phyloP scores from a whole-genome alignment of 768 basidiomycete species.

The Candolleomyces eurysporus region DNA sequence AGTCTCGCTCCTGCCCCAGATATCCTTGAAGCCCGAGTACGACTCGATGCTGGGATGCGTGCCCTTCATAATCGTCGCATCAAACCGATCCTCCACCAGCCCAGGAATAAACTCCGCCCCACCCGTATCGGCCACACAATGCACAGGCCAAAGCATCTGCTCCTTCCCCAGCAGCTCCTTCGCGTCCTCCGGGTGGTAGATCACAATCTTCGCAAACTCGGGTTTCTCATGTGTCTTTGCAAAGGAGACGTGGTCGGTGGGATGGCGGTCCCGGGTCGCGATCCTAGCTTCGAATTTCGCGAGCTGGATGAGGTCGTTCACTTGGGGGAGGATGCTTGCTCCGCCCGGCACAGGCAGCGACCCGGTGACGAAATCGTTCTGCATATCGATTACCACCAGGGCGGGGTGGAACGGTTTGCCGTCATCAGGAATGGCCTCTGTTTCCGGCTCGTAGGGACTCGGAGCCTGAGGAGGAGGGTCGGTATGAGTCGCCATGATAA shows the following conservation, averaged over 20 bases:
- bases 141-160: conserved; percentile 79
- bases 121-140: conserved; percentile 60
- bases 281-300: conserved; percentile 48
- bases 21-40: conserved; percentile 77
- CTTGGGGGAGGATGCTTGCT: conserved; percentile 49
- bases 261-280: conserved; percentile 61
- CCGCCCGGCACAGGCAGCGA: conserved; percentile 69
- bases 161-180: conserved; percentile 28
- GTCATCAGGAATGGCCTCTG: conserved; percentile 2
- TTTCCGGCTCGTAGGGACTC: conserved; percentile 13
- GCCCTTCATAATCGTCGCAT: conserved; percentile 54
- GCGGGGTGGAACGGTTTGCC: conserved; percentile 38
- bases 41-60: conserved; percentile 61
- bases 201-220: conserved; percentile 39
- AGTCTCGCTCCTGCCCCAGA: conserved; percentile 46
- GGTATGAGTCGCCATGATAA: too few species aligned
- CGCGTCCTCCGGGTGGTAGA: conserved; percentile 39
- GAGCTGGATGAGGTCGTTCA: conserved; percentile 57
- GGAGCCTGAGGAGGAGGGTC: background rate
- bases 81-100: conserved; percentile 39
- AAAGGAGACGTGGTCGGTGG: conserved; percentile 70
- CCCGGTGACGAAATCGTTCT: conserved; percentile 80
- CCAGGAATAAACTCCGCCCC: conserved; percentile 64
- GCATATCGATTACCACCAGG: conserved; percentile 74
- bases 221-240: conserved; percentile 39